Evolutionary conservation across 2,329 filamentous ascomycete species (phyloP).

Genomic region (Myriangium duriaei): DNA sequence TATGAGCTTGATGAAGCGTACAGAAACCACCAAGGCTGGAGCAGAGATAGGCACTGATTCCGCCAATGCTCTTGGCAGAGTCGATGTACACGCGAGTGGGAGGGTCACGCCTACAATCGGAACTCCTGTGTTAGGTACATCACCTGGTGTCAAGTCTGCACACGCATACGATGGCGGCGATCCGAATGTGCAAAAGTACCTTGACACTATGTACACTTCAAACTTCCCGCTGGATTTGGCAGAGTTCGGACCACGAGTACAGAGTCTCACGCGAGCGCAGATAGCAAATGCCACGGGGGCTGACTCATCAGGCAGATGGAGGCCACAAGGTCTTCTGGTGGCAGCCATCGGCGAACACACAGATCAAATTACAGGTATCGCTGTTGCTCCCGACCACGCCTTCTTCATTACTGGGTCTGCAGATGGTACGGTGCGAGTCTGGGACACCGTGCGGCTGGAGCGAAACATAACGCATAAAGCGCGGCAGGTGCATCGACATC

Average conservation of each 20-base stretch:
- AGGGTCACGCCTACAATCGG: background rate
- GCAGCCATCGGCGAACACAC: conserved; percentile 83
- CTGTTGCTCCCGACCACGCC: conserved; percentile 74
- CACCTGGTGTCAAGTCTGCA: conserved; percentile 38
- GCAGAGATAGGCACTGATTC: conserved; percentile 55
- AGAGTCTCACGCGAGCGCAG: conserved; percentile 46
- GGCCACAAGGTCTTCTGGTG: conserved; percentile 69
- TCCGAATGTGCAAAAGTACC: conserved; percentile 46
- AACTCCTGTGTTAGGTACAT: conserved; percentile 7
- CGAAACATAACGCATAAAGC: conserved; percentile 82
- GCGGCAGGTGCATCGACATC: conserved; percentile 71
- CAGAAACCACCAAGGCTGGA: conserved; percentile 45
- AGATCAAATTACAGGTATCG: conserved; percentile 67
- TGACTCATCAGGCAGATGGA: conserved; percentile 53
- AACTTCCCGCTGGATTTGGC: conserved; percentile 48
- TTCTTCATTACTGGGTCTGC: conserved; percentile 94
- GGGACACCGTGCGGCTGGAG: conserved; percentile 83
- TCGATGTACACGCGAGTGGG: conserved; percentile 31
- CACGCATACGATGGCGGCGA: conserved; percentile 80
- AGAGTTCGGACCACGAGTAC: conserved; percentile 68
- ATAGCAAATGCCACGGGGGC: conserved; percentile 17
- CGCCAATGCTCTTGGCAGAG: conserved; percentile 51
- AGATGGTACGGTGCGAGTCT: conserved; percentile 81
- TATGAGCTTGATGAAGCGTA: conserved; percentile 47
- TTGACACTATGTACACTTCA: conserved; percentile 72